phyloP scores from a whole-genome alignment of 225 moss, liverwort and hornwort species.

The Thuidium tamariscinum region DNA sequence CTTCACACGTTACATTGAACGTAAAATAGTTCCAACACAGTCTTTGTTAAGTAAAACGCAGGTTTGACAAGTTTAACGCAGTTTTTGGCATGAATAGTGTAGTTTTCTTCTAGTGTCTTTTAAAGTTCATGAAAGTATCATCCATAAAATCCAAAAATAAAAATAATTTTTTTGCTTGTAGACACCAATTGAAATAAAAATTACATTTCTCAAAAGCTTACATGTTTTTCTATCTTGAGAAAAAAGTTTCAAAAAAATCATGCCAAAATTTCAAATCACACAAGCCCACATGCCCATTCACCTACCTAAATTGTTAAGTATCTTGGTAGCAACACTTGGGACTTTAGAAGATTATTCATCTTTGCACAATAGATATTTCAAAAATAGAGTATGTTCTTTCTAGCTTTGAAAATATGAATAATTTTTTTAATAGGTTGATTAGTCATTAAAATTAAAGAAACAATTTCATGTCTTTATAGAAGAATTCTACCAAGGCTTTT shows the following conservation, averaged over 20 bases:
- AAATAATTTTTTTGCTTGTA: rapidly evolving
- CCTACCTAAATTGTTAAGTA: rapidly evolving
- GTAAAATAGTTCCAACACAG: too few relatives aligned
- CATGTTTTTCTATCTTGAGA: rapidly evolving
- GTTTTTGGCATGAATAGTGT: too few relatives aligned
- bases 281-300: rapidly evolving
- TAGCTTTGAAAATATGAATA: neutral
- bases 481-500: too few relatives aligned
- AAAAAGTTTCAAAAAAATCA: too few relatives aligned
- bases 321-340: rapidly evolving
- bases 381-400: neutral
- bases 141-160: neutral
- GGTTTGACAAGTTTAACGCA: too few relatives aligned
- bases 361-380: too few relatives aligned
- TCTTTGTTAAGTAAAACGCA: too few relatives aligned
- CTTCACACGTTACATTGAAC: too few relatives aligned
- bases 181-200: neutral
- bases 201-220: neutral
- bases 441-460: neutral
- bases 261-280: neutral
- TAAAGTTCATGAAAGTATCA: neutral
- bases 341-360: neutral
- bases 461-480: neutral
- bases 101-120: too few relatives aligned
- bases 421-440: neutral